Conservation (phyloP, 257 asterid species). For the Solanum phureja region DNA sequence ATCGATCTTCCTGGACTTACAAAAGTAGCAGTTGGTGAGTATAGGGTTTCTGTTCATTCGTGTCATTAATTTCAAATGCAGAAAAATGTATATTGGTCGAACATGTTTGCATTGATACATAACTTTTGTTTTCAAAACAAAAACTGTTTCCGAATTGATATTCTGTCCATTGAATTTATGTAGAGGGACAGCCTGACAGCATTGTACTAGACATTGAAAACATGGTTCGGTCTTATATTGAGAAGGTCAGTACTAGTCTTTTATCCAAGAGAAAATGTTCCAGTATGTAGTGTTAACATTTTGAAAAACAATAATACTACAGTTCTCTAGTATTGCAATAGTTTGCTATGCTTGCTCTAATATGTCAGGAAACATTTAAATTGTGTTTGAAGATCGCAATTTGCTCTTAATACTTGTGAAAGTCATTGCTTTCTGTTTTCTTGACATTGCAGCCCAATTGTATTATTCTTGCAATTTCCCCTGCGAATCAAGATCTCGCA, state of each 20-base stretch:
- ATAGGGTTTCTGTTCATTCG: background rate
- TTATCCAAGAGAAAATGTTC: background rate
- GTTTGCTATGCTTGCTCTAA: background rate
- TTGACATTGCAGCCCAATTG: constrained; percentile 16
- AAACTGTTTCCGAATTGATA: background rate
- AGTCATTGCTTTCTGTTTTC: background rate
- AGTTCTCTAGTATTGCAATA: background rate
- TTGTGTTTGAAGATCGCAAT: background rate
- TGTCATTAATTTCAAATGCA: background rate
- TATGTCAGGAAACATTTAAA: background rate
- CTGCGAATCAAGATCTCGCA: constrained; percentile 24
- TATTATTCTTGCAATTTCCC: constrained; percentile 23
- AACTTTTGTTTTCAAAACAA: background rate
- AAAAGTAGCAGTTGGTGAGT: constrained; percentile 96
- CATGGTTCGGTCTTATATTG: constrained; percentile 91
- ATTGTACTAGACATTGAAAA: constrained; percentile 81
- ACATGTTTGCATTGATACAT: background rate
- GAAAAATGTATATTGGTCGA: background rate
- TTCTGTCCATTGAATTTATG: constrained; percentile 4
- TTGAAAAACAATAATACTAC: background rate
- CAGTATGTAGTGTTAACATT: background rate
- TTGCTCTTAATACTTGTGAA: background rate
- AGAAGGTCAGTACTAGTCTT: constrained; percentile 46
- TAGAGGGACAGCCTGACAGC: constrained; percentile 97
- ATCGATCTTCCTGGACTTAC: constrained; percentile 98